A percentile compares a stretch with the other conserved stretches of the same genome.
Evolutionary conservation across 2,329 filamentous ascomycete genomes (phyloP).

Genomic region (Magnaporthiopsis incrustans): DNA sequence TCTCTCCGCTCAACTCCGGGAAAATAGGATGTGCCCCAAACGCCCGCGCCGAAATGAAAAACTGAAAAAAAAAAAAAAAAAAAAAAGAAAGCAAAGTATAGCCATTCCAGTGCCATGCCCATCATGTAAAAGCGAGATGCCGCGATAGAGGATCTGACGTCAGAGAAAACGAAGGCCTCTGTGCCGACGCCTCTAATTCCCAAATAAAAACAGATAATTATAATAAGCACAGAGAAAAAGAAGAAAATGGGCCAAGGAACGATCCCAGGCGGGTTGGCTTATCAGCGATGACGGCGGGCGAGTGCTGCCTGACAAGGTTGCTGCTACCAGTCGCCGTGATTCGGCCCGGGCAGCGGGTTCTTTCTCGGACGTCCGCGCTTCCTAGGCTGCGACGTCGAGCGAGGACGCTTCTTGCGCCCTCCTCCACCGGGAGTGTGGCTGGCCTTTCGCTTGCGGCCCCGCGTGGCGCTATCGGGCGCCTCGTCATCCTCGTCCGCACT

Average conservation of each 20-base stretch:
- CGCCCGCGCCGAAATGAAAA: not conserved
- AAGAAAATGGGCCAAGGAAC: not conserved
- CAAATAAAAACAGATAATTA: not conserved
- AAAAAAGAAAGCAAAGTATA: not conserved
- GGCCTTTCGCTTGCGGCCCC: constrained; percentile 49
- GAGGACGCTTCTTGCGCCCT: constrained; percentile 50
- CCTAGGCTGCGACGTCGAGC: constrained; percentile 43
- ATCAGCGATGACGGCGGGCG: not conserved
- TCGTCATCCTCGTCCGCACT: constrained; percentile 45
- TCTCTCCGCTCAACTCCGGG: constrained; percentile 3
- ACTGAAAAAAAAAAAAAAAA: not conserved
- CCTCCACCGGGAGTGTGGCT: constrained; percentile 41
- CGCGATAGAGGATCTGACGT: not conserved
- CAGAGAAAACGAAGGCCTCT: not conserved
- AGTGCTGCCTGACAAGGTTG: not conserved
- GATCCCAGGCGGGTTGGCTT: not conserved
- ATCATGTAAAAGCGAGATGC: not conserved
- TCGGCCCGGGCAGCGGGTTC: constrained; percentile 27
- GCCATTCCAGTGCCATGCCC: not conserved
- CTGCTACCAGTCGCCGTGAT: constrained; percentile 21
- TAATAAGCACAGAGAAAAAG: not conserved
- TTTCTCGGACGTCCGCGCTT: constrained; percentile 45
- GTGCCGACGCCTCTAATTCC: not conserved
- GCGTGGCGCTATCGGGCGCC: constrained; percentile 23
- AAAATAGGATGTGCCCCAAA: not conserved